Evolutionary conservation across 805 yeast species (phyloP).

Genomic region (Ogataea saltuana): DNA sequence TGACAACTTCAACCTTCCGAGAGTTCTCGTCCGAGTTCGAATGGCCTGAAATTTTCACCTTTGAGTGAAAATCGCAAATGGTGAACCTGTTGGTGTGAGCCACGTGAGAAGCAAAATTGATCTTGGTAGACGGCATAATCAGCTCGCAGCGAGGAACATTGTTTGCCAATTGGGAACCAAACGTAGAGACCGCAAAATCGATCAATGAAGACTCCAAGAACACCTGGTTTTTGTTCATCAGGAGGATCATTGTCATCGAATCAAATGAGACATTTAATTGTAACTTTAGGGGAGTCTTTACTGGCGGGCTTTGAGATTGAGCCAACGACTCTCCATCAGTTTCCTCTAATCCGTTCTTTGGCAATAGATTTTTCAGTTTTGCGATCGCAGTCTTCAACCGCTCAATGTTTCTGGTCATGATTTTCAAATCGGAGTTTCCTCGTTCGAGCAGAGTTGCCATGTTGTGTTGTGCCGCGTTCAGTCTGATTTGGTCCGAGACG

Average conservation of each 20-base stretch:
- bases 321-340: neutral
- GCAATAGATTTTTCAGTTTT: neutral
- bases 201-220: constrained; percentile 17
- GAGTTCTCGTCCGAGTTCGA: constrained; percentile 30
- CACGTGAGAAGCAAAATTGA: constrained; percentile 35
- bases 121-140: constrained; percentile 42
- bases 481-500: constrained; percentile 20
- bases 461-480: constrained; percentile 17
- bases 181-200: constrained; percentile 15
- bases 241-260: constrained; percentile 13
- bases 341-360: too few relatives aligned
- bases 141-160: constrained; percentile 41
- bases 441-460: constrained; percentile 12
- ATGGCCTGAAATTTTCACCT: constrained; percentile 44
- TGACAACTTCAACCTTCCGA: constrained; percentile 56
- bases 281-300: constrained; percentile 2
- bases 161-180: constrained; percentile 15
- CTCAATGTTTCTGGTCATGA: neutral
- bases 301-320: neutral
- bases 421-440: constrained; percentile 11
- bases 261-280: constrained; percentile 9
- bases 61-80: constrained; percentile 47
- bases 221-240: constrained; percentile 19
- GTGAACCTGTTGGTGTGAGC: constrained; percentile 43
- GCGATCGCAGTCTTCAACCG: neutral